Evolutionary conservation across 2,329 filamentous ascomycete species (phyloP), one percentile per base, ranked within the genome.

Genomic region (Monosporascus sp.): DNA sequence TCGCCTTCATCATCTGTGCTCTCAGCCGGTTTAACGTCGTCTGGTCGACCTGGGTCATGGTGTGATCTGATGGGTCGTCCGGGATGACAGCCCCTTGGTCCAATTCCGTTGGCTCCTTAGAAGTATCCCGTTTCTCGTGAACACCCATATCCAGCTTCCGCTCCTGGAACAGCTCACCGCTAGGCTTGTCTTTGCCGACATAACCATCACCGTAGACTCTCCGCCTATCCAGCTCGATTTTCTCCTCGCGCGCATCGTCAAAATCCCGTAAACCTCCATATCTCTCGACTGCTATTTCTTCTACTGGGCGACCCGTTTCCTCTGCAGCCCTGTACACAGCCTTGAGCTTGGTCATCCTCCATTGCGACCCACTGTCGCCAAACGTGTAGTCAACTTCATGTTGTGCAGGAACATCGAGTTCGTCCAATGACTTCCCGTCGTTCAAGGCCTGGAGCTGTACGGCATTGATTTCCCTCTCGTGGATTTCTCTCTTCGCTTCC

Each of bases 321-420:
- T 95, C 80, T 0, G 91, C 90, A 51, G 86, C 81, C 25, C 83
- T 81, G 68, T 96, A 96, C 2, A 96, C 89, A 11, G 85, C 88
- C 59, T 88, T 91, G 34, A 99, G 81, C 69, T 92, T 97, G 6
- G 88, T 96, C 92, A 99, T 96, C 48, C 95, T 86, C 94, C 95
- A 99, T 62, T 90, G 83, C 15, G 92, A 93, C 0, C 94, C 93
- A 6, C 82, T 74, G 68, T 99, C 94, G 18, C 95, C 94, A 69
- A 99, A 95, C 0, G 75, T 89, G 66, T 97, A 99, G 53, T 82
- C 77, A 8, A 95, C 82, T 52, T 88, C 81, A 50, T 83, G 76
- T 45, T 83, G 72, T 1, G 78, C 74, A 2, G 80, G 76, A 6
- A 81, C 69, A 22, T 77, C 72, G 9, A 82, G 68, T 15, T 82